Evolutionary conservation across 2,329 filamentous ascomycete species (phyloP).

Genomic region (Penicillium sp.): DNA sequence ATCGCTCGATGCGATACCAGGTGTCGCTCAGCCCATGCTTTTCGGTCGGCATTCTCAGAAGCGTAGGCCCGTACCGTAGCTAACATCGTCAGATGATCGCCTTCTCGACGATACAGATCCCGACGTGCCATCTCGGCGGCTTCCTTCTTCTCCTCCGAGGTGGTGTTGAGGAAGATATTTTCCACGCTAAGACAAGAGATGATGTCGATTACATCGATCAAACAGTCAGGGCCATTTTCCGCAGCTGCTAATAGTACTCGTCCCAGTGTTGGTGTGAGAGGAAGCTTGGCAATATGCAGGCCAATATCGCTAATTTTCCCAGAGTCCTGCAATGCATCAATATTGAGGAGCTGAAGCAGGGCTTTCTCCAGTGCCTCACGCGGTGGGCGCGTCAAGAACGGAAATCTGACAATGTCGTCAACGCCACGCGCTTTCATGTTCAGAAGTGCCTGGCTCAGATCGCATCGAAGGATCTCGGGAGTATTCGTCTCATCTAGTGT

Average conservation of each 20-base stretch:
- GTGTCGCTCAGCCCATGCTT: constrained; percentile 55
- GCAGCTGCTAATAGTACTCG: constrained; percentile 78
- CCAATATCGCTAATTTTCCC: constrained; percentile 71
- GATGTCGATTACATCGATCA: constrained; percentile 81
- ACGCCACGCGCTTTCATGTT: constrained; percentile 93
- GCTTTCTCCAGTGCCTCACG: constrained; percentile 75
- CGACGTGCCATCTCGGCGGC: constrained; percentile 52
- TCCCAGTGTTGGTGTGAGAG: constrained; percentile 73
- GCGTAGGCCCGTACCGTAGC: constrained; percentile 57
- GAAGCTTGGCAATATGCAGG: constrained; percentile 72
- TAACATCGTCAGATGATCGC: constrained; percentile 60
- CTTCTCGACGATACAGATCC: constrained; percentile 55
- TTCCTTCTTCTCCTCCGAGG: constrained; percentile 57
- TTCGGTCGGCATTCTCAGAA: constrained; percentile 54
- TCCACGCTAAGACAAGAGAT: constrained; percentile 63
- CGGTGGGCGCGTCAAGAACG: constrained; percentile 76
- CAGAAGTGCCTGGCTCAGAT: constrained; percentile 77
- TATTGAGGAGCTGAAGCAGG: constrained; percentile 69
- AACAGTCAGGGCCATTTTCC: constrained; percentile 63
- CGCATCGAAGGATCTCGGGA: constrained; percentile 86
- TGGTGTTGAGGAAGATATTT: constrained; percentile 57
- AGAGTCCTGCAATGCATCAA: constrained; percentile 67
- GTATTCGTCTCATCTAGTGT: constrained; percentile 66
- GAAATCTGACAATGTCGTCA: constrained; percentile 73
- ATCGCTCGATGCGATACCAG: constrained; percentile 60